Conservation (phyloP, 208 protist species). For the Crithidia fasciculata region DNA sequence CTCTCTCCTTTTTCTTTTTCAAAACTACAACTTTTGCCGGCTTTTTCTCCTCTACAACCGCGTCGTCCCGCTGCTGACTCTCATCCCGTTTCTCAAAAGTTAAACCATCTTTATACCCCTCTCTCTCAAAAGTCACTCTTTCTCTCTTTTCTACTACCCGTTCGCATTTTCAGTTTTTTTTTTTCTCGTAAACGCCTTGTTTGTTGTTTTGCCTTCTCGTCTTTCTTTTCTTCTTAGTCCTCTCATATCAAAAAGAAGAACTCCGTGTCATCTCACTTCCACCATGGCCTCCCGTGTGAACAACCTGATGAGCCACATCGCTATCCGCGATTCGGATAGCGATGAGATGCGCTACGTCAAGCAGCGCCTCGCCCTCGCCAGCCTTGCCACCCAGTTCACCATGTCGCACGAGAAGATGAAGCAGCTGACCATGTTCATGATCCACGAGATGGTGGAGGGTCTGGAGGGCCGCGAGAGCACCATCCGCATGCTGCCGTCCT, state of each 20-base stretch:
- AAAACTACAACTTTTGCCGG: too few species aligned
- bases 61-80: not conserved
- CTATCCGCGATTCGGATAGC: conserved; percentile 57
- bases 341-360: conserved; percentile 74
- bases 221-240: conserved; percentile 3
- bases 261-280: not conserved
- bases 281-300: conserved; percentile 76
- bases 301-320: conserved; percentile 82
- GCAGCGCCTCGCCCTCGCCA: conserved; percentile 73
- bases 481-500: conserved; percentile 87
- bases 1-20: too few species aligned
- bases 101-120: not conserved
- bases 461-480: conserved; percentile 77
- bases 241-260: not conserved
- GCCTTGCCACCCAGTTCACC: conserved; percentile 75
- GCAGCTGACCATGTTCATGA: conserved; percentile 77
- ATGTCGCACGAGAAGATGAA: conserved; percentile 60
- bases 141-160: conserved; percentile 1
- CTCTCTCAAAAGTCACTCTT: conserved; percentile 7
- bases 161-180: not conserved
- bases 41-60: too few species aligned
- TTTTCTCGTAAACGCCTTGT: not conserved
- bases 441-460: conserved; percentile 86
- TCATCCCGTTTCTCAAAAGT: not conserved
- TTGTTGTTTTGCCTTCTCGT: conserved; percentile 8